Evolutionary conservation across 441 rosid species (phyloP).

Genomic region (Populus hybrid): DNA sequence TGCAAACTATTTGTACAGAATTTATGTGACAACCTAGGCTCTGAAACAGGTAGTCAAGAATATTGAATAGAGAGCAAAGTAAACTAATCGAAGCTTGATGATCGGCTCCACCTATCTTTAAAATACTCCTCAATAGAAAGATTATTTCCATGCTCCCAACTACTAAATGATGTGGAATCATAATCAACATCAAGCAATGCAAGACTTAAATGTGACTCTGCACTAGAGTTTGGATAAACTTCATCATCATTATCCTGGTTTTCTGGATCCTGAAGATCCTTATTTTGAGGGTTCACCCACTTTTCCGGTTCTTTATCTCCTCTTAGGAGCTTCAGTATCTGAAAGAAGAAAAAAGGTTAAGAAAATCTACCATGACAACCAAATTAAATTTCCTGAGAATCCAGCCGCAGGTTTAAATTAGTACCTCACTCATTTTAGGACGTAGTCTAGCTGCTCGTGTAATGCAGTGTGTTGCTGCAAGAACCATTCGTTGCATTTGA

Average conservation of each 20-base stretch:
- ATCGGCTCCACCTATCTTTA: slow-evolving; percentile 51
- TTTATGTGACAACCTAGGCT: not conserved
- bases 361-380: not conserved
- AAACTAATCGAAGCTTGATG: slow-evolving; percentile 56
- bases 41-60: not conserved
- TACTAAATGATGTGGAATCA: slow-evolving; percentile 54
- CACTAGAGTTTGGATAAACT: slow-evolving; percentile 64
- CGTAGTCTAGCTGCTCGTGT: slow-evolving; percentile 68
- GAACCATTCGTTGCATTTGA: slow-evolving; percentile 63
- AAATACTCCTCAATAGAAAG: slow-evolving; percentile 48
- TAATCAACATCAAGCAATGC: slow-evolving; percentile 75
- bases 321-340: slow-evolving; percentile 61
- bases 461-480: slow-evolving; percentile 69
- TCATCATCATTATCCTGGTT: slow-evolving; percentile 54
- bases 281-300: slow-evolving; percentile 20
- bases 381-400: not conserved
- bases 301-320: slow-evolving; percentile 43
- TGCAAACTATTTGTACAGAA: not conserved
- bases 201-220: slow-evolving; percentile 53
- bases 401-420: not conserved
- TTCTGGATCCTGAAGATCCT: slow-evolving; percentile 23
- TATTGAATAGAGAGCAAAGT: not conserved
- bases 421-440: slow-evolving; percentile 68
- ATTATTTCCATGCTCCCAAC: slow-evolving; percentile 50
- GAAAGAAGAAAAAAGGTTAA: slow-evolving; percentile 11